Evolutionary conservation across 352 stramenopile genomes (phyloP).

Genomic region (Globisporangium paddicum): DNA sequence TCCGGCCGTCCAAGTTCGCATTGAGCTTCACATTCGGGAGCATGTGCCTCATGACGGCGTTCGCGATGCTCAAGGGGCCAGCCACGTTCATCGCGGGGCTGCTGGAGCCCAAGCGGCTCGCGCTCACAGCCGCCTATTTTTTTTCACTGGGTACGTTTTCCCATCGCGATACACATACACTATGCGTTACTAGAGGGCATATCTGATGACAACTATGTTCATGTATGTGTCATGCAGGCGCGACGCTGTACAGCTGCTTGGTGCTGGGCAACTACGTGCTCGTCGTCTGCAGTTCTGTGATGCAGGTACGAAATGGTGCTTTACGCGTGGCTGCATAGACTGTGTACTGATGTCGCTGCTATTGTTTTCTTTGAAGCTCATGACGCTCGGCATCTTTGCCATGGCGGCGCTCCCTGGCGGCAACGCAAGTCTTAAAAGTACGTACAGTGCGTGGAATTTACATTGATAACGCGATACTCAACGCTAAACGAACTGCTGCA

Average conservation of each 20-base stretch:
- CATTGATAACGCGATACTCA: too few relatives aligned
- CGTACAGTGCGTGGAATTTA: background rate
- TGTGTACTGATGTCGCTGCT: background rate
- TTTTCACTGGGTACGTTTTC: constrained; percentile 49
- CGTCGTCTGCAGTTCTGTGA: constrained; percentile 71
- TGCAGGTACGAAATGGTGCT: constrained; percentile 35
- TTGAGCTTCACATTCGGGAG: constrained; percentile 80
- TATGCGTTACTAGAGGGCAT: background rate
- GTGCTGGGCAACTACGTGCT: constrained; percentile 79
- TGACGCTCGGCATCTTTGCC: constrained; percentile 54
- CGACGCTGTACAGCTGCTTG: constrained; percentile 79
- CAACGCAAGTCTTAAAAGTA: constrained; percentile 61
- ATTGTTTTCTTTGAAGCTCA: constrained; percentile 28
- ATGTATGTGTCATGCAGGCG: constrained; percentile 19
- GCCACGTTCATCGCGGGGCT: constrained; percentile 48
- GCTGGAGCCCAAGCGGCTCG: constrained; percentile 55
- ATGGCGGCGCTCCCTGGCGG: constrained; percentile 58
- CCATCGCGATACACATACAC: background rate
- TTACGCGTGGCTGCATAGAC: background rate
- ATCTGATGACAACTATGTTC: background rate
- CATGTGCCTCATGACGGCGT: constrained; percentile 66
- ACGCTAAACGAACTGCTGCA: background rate
- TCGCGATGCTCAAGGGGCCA: constrained; percentile 75
- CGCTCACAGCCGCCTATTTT: constrained; percentile 67
- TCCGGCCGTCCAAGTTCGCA: constrained; percentile 79